These are phyloP conservation scores for Knoxdaviesia proteae DNA, from an alignment of 2,329 filamentous ascomycete genomes.

Conservation along the genomic window DNA sequence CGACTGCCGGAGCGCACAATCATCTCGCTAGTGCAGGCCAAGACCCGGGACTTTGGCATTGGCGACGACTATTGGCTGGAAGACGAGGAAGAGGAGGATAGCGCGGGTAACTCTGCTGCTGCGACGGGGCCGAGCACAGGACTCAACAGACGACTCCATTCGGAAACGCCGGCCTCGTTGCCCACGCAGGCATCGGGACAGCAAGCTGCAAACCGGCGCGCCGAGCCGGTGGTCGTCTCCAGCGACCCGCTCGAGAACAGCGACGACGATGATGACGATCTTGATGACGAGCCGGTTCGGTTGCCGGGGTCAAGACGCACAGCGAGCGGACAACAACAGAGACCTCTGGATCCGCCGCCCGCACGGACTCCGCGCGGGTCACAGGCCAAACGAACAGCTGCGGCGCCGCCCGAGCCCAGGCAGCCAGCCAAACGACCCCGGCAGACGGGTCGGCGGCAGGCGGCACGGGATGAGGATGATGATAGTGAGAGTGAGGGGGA, in stretches of 20 bases:
- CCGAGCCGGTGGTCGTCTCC: conserved; percentile 1
- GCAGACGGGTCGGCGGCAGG: conserved; percentile 6
- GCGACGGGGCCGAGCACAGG: conserved; percentile 7
- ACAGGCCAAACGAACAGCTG: conserved; percentile 14
- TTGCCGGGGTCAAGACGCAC: conserved; percentile 4
- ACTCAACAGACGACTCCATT: conserved; percentile 3
- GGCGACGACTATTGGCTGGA: conserved; percentile 62
- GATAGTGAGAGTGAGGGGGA: conserved; percentile 33
- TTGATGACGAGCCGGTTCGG: conserved; percentile 1
- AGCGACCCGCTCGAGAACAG: conserved; percentile 17
- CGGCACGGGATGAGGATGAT: conserved; percentile 12
- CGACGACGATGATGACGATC: conserved; percentile 12
- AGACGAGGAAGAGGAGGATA: conserved; percentile 12
- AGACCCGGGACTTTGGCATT: conserved; percentile 49
- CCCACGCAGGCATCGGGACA: conserved; percentile 2
- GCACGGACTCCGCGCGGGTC: neutral
- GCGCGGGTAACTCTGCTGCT: conserved; percentile 7
- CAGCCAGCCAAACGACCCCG: conserved; percentile 14
- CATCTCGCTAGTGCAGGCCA: conserved; percentile 50
- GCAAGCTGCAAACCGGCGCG: conserved; percentile 6
- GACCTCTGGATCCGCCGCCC: no score
- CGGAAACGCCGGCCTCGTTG: conserved; percentile 7
- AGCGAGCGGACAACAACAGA: neutral
- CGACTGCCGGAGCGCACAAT: conserved; percentile 30
- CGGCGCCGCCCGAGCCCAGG: conserved; percentile 10